phyloP scores from a whole-genome alignment of 768 basidiomycete genomes.

The Boletus reticuloceps region DNA sequence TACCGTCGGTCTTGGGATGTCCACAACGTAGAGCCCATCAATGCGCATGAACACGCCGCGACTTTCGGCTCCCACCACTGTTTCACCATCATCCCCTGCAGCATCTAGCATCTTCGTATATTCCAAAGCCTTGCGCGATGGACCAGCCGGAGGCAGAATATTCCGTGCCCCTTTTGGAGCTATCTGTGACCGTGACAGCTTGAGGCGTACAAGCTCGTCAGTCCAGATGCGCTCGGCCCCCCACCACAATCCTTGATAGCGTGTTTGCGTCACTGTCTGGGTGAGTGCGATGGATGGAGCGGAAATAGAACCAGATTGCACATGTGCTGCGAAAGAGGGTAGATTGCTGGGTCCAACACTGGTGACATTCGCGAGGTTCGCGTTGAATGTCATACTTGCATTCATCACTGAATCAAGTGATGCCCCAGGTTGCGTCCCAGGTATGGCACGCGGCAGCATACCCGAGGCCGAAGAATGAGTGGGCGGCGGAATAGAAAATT shows the following conservation, averaged over 20 bases:
- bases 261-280: slow-evolving; percentile 45
- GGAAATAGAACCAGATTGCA: slow-evolving; percentile 7
- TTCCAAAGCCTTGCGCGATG: slow-evolving; percentile 34
- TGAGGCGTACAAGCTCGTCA: slow-evolving; percentile 80
- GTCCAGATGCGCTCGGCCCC: slow-evolving; percentile 87
- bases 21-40: slow-evolving; percentile 62
- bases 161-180: slow-evolving; percentile 62
- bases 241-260: slow-evolving; percentile 86
- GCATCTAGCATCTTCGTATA: slow-evolving; percentile 21
- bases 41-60: slow-evolving; percentile 74
- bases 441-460: neutral
- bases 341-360: slow-evolving; percentile 8
- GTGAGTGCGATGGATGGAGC: slow-evolving; percentile 17
- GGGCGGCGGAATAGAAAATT: slow-evolving; percentile 40
- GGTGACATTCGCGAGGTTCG: slow-evolving; percentile 18
- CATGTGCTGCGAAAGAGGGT: neutral
- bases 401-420: slow-evolving; percentile 46
- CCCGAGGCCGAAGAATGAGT: slow-evolving; percentile 9
- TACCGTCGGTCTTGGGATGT: slow-evolving; percentile 44
- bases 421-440: slow-evolving; percentile 8
- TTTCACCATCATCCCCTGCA: slow-evolving; percentile 4
- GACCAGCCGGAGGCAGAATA: slow-evolving; percentile 62
- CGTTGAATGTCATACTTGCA: slow-evolving; percentile 44
- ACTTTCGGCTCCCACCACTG: slow-evolving; percentile 23
- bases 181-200: slow-evolving; percentile 61